phyloP scores from a whole-genome alignment of 371 early-diverging fungal genomes.

The Nematocida sp. region DNA sequence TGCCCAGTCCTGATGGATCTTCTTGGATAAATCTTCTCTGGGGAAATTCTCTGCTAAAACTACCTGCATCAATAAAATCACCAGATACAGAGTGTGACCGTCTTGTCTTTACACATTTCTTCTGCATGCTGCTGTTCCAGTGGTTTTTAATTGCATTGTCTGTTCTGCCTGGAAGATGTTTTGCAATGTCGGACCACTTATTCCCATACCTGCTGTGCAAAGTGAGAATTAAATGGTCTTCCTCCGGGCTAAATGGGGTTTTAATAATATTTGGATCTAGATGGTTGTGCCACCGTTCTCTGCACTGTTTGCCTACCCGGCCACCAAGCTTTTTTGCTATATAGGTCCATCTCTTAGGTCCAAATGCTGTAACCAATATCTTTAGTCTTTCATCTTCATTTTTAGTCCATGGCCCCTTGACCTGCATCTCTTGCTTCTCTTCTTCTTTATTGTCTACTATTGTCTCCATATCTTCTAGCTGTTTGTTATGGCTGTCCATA shows the following conservation, averaged over 20 bases:
- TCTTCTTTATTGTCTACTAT: slow-evolving; percentile 4
- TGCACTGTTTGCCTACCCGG: slow-evolving; percentile 65
- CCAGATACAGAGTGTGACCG: slow-evolving; percentile 57
- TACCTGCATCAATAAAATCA: slow-evolving; percentile 31
- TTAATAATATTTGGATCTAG: slow-evolving; percentile 64
- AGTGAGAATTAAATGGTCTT: slow-evolving; percentile 57
- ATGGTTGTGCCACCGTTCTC: slow-evolving; percentile 66
- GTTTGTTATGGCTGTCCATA: slow-evolving; percentile 51
- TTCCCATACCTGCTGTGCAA: slow-evolving; percentile 63
- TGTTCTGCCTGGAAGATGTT: slow-evolving; percentile 64
- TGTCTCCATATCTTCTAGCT: slow-evolving; percentile 19
- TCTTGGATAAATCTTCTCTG: not conserved
- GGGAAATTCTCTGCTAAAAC: not conserved
- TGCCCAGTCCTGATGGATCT: not conserved
- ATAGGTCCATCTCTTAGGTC: slow-evolving; percentile 63
- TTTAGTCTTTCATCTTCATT: slow-evolving; percentile 63
- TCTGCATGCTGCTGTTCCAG: slow-evolving; percentile 64
- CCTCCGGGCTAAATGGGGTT: slow-evolving; percentile 62
- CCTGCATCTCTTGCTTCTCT: slow-evolving; percentile 19
- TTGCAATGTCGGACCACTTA: slow-evolving; percentile 64
- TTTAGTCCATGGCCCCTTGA: slow-evolving; percentile 65
- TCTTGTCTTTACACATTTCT: slow-evolving; percentile 52
- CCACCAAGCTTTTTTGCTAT: slow-evolving; percentile 62
- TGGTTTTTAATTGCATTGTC: slow-evolving; percentile 66
- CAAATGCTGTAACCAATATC: slow-evolving; percentile 56